Conservation (phyloP, 805 yeast species). For the Brettanomyces nanus region DNA sequence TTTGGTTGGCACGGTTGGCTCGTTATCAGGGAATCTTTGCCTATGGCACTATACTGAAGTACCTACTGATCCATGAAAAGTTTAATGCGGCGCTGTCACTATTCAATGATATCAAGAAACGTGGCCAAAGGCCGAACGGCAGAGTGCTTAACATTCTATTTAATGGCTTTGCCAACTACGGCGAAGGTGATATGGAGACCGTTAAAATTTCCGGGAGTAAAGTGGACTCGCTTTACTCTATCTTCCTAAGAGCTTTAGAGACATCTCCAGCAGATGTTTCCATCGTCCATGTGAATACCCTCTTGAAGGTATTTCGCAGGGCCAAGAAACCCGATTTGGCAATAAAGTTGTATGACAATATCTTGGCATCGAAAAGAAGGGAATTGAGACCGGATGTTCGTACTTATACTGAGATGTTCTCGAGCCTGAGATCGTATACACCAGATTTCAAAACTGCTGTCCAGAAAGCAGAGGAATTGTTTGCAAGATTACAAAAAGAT, state of each 20-base stretch:
- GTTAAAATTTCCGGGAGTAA: conserved; percentile 25
- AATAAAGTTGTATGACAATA: conserved; percentile 30
- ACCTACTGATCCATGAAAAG: conserved; percentile 35
- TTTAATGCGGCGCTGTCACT: conserved; percentile 42
- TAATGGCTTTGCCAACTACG: conserved; percentile 30
- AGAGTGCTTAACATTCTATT: conserved; percentile 39
- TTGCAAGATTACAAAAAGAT: conserved; percentile 14
- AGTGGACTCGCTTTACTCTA: conserved; percentile 26
- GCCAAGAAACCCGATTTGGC: conserved; percentile 31
- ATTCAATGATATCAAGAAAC: conserved; percentile 49
- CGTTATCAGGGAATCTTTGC: conserved; percentile 44
- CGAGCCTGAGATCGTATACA: conserved; percentile 10
- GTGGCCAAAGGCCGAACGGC: conserved; percentile 48
- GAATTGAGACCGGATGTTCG: conserved; percentile 24
- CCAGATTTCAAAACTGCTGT: conserved; percentile 12
- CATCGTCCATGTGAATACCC: conserved; percentile 37
- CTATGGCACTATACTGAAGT: conserved; percentile 52
- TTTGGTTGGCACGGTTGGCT: conserved; percentile 18
- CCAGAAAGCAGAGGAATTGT: conserved; percentile 15
- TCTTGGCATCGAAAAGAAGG: conserved; percentile 11
- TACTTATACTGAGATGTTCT: conserved; percentile 27
- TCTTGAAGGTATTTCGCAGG: conserved; percentile 34
- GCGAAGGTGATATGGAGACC: conserved; percentile 5
- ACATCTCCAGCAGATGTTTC: conserved; percentile 24
- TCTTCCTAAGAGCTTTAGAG: conserved; percentile 25